Evolutionary conservation across 345 rosid genomes (phyloP).

Genomic region (Leavenworthia alabamica): DNA sequence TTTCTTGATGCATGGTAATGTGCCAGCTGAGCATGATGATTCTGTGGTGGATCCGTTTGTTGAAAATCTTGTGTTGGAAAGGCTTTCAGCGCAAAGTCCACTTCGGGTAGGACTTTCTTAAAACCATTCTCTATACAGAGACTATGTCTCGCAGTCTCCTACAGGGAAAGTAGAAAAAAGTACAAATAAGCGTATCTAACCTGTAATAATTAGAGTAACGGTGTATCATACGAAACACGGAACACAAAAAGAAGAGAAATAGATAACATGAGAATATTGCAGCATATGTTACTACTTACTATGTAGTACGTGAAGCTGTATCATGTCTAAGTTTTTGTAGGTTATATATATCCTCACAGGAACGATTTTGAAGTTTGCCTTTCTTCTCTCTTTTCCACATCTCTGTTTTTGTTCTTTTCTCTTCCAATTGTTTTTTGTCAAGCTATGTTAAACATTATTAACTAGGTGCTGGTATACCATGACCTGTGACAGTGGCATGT

Average conservation of each 20-base stretch:
- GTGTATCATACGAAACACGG: neutral
- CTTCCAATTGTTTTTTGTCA: neutral
- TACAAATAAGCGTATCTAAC: constrained; percentile 3
- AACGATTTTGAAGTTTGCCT: neutral
- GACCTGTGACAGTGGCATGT: constrained; percentile 6
- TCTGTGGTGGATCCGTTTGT: constrained; percentile 64
- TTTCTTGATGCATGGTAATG: constrained; percentile 53
- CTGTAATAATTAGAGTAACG: neutral
- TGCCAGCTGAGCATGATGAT: constrained; percentile 42
- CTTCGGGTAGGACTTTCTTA: constrained; percentile 55
- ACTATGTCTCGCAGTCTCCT: constrained; percentile 2
- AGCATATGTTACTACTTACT: neutral
- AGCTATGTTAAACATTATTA: neutral
- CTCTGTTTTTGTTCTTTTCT: neutral
- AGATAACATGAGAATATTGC: neutral
- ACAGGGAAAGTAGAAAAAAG: neutral
- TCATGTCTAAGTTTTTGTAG: neutral
- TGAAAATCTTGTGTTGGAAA: constrained; percentile 89
- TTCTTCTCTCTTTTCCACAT: neutral
- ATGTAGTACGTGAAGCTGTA: neutral
- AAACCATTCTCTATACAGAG: neutral
- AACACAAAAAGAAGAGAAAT: neutral
- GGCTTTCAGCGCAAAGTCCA: constrained; percentile 92
- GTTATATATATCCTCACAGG: neutral
- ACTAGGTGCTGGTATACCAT: neutral